Conservation (phyloP, 108 stramenopile species). For the Epithemia pelagica region DNA sequence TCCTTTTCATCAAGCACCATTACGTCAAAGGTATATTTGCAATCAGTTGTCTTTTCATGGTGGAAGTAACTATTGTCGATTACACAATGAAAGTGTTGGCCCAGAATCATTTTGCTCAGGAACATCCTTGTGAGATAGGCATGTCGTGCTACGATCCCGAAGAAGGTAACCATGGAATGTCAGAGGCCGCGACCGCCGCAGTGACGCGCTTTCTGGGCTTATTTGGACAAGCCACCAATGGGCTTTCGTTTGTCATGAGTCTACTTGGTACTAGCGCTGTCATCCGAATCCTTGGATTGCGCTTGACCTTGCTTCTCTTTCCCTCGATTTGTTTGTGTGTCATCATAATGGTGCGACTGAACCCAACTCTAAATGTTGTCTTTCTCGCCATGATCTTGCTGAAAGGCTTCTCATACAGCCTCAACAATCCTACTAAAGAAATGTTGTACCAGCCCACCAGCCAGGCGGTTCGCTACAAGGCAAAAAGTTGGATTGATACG, state of each 20-base stretch:
- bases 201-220: constrained; percentile 94
- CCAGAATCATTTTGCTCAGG: constrained; percentile 71
- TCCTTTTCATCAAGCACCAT: constrained; percentile 86
- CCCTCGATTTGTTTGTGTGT: constrained; percentile 79
- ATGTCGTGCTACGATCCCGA: constrained; percentile 70
- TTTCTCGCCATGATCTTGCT: constrained; percentile 95
- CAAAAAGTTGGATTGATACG: constrained; percentile 97
- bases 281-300: constrained; percentile 90
- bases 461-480: constrained; percentile 91
- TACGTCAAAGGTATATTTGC: constrained; percentile 98
- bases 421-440: constrained; percentile 98
- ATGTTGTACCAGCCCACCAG: constrained; percentile 95
- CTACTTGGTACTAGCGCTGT: constrained; percentile 92
- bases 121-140: constrained; percentile 71
- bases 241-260: constrained; percentile 85
- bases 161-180: constrained; percentile 63
- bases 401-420: constrained; percentile 90
- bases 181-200: constrained; percentile 60
- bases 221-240: constrained; percentile 95
- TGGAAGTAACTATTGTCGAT: constrained; percentile 96
- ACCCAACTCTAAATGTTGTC: constrained; percentile 84
- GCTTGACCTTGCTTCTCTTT: constrained; percentile 86
- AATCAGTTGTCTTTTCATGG: constrained; percentile 96
- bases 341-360: constrained; percentile 78
- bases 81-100: constrained; percentile 96